These are phyloP conservation scores for Xylariales sp. DNA, from an alignment of 2,329 filamentous ascomycete genomes.

Conservation along the genomic window DNA sequence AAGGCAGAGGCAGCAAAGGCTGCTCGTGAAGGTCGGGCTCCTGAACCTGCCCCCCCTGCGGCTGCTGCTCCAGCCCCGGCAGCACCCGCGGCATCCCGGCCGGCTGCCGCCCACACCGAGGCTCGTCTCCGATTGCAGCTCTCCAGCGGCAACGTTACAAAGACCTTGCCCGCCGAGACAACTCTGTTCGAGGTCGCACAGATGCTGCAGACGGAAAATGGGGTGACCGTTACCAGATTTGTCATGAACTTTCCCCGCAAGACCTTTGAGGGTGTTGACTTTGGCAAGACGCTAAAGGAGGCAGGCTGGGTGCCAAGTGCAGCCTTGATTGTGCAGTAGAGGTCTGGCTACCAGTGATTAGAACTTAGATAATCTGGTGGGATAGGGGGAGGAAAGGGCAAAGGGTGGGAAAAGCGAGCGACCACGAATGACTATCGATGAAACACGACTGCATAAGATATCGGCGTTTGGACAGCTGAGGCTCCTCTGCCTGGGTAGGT, in stretches of 20 bases:
- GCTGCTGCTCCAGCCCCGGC: slow-evolving; percentile 42
- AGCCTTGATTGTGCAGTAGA: slow-evolving; percentile 69
- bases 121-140: slow-evolving; percentile 80
- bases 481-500: too few relatives aligned
- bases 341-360: too few relatives aligned
- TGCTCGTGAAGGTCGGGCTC: slow-evolving; percentile 68
- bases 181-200: slow-evolving; percentile 91
- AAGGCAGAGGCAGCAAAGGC: slow-evolving; percentile 87
- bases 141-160: slow-evolving; percentile 69
- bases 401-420: too few relatives aligned
- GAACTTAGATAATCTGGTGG: too few relatives aligned
- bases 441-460: too few relatives aligned
- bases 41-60: slow-evolving; percentile 27
- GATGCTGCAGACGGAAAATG: slow-evolving; percentile 67
- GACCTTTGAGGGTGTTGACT: slow-evolving; percentile 68
- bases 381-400: too few relatives aligned
- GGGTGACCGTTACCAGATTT: slow-evolving; percentile 69
- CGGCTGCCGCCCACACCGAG: slow-evolving; percentile 71
- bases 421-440: too few relatives aligned
- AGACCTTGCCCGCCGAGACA: slow-evolving; percentile 83
- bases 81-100: slow-evolving; percentile 43
- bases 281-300: slow-evolving; percentile 89
- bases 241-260: slow-evolving; percentile 85
- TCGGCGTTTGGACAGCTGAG: too few relatives aligned
- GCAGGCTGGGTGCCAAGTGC: slow-evolving; percentile 86